A percentile compares a stretch with the other conserved stretches of the same genome.
Conservation (phyloP, 495 filamentous ascomycete genomes). For the Paragyromitra xinjiangensis region DNA sequence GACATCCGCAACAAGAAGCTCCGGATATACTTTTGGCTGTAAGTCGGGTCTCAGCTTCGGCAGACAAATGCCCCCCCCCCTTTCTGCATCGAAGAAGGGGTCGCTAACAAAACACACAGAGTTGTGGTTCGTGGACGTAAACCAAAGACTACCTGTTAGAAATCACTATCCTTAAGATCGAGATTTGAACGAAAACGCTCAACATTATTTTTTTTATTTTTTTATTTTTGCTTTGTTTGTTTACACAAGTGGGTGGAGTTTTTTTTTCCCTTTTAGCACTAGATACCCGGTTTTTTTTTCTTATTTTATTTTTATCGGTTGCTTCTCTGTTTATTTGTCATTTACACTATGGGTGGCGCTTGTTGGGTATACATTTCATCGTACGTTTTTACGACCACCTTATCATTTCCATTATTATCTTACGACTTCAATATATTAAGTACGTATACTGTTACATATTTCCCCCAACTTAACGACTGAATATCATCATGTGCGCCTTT, state of each 20-base stretch:
- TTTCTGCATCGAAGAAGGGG: background rate
- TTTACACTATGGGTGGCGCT: constrained; percentile 30
- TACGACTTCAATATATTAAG: constrained; percentile 17
- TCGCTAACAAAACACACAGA: constrained; percentile 20
- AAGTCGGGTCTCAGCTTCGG: constrained; percentile 18
- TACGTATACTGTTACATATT: background rate
- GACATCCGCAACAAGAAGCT: constrained; percentile 49
- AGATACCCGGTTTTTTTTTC: constrained; percentile 2
- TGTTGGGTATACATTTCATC: constrained; percentile 16
- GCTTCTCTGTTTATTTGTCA: constrained; percentile 3
- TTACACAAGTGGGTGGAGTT: constrained; percentile 15
- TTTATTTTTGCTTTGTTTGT: constrained; percentile 11
- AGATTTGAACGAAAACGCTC: background rate
- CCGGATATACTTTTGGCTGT: constrained; percentile 52
- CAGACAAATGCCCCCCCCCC: background rate
- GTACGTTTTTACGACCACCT: background rate
- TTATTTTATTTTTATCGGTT: constrained; percentile 11
- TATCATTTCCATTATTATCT: constrained; percentile 18
- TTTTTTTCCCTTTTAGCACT: constrained; percentile 3
- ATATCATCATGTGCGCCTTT: background rate
- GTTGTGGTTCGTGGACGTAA: constrained; percentile 50
- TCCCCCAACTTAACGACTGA: background rate
- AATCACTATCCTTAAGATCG: background rate
- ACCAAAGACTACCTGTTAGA: constrained; percentile 10
- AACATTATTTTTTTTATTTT: background rate